Evolutionary conservation across 768 basidiomycete species (phyloP), one percentile per base, ranked within the genome.

Genomic region (Boletales sp.): DNA sequence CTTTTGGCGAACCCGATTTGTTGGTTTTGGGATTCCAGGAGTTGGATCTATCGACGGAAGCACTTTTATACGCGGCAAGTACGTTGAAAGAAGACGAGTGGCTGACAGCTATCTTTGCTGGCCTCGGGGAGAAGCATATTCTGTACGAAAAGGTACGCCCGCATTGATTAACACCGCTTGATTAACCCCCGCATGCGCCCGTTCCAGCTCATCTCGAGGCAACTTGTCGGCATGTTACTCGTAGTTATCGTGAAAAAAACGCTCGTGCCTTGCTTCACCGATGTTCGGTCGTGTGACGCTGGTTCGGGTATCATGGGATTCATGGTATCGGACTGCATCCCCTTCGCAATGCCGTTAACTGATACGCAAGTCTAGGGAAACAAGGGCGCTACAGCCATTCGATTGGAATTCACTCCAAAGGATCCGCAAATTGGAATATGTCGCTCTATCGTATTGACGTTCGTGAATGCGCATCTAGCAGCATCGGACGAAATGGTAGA

Each of bases 211-310:
- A 72, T 70, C 13, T 88, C 86, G 4, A 86, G 78, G 57, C 90
- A 90, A 62, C 83, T 93, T 17, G 89, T 92, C 34, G 90, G 90
- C 33, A 87, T 90, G 75, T 71, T 92, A n/a, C 67, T 92, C 17
- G 60, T 92, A 11, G 66, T 87, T 28, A 70, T 92, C 37, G 82
- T 80, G 8, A 85, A 81, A 65, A 84, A 77, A 48, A 54, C 63
- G 0, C 55, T 87, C 37, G 67, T 65, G 7, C 31, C 59, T 4
- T 78, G 76, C 54, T 85, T 92, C 53, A 68, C 72, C 25, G 75
- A 82, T 36, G 66, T 87, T 32, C 72, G 66, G 49, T 75, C 74
- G 7, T 66, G 74, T 17, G 69, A 76, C 0, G 80, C 79, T n/a
- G 88, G 84, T 6, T 79, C 84, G 3, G 90, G 90, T 0, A 81